Percentiles rank a stretch among this genome's conserved stretches.
Evolutionary conservation across 2,329 filamentous ascomycete species (phyloP).

Genomic region (Nemania sp.): DNA sequence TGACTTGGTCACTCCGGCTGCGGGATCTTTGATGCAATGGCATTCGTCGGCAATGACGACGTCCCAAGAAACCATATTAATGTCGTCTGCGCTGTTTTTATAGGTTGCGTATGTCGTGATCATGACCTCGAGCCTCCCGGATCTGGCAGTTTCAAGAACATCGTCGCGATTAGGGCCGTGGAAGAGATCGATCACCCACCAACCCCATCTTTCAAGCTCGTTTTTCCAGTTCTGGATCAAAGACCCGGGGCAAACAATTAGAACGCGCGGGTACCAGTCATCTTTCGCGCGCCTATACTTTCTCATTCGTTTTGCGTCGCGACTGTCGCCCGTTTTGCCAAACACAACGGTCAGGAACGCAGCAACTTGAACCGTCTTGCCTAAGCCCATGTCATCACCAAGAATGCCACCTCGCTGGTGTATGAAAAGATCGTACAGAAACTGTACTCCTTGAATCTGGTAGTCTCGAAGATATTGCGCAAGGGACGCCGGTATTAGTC

Average conservation of each 20-base stretch:
- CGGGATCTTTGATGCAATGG: conserved; percentile 81
- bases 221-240: conserved; percentile 90
- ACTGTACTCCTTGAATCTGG: conserved; percentile 81
- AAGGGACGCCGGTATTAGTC: conserved; percentile 83
- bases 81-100: conserved; percentile 68
- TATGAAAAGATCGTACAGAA: conserved; percentile 86
- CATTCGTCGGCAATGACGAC: conserved; percentile 94
- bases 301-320: conserved; percentile 84
- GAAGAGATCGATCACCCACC: conserved; percentile 86
- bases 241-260: conserved; percentile 88
- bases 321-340: conserved; percentile 88
- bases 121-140: conserved; percentile 83
- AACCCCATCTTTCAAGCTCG: conserved; percentile 88
- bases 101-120: conserved; percentile 95
- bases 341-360: conserved; percentile 90
- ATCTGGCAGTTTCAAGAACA: conserved; percentile 70
- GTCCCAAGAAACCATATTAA: conserved; percentile 92
- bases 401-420: conserved; percentile 89
- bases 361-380: conserved; percentile 95
- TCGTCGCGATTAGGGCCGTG: conserved; percentile 73
- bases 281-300: conserved; percentile 70
- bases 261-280: conserved; percentile 78
- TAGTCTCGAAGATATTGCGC: conserved; percentile 92
- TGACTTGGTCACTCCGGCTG: conserved; percentile 76
- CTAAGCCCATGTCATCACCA: conserved; percentile 96